These are phyloP conservation scores for Vaccinium darrowii DNA, from an alignment of 148 eudicot genomes.

Conservation along the genomic window DNA sequence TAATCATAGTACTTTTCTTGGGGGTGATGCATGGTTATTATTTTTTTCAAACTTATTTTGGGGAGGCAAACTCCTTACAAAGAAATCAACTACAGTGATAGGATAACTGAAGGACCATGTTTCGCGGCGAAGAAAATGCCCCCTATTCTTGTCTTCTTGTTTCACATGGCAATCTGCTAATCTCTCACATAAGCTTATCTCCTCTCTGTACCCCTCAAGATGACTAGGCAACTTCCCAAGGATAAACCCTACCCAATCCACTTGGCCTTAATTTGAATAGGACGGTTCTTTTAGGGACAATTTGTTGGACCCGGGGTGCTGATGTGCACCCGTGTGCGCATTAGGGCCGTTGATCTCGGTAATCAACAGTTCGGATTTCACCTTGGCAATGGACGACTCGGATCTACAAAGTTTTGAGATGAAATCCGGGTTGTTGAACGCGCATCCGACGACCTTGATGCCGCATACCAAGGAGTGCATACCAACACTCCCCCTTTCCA, in stretches of 20 bases:
- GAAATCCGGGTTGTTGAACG: too few species aligned
- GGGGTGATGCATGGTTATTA: neutral
- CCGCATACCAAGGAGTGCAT: too few species aligned
- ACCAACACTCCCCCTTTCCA: too few species aligned
- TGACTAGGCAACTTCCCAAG: neutral
- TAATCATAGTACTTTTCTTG: neutral
- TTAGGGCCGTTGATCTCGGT: too few species aligned
- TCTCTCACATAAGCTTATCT: neutral
- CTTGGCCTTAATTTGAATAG: neutral
- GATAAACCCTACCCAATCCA: neutral
- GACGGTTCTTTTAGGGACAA: too few species aligned
- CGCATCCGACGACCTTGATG: too few species aligned
- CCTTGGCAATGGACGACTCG: too few species aligned
- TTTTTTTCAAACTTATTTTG: neutral
- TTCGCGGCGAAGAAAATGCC: neutral
- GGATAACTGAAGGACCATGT: neutral
- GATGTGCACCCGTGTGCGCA: too few species aligned
- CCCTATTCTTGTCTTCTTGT: neutral
- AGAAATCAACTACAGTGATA: neutral
- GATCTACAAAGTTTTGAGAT: too few species aligned
- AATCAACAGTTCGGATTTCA: too few species aligned
- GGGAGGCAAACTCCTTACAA: neutral
- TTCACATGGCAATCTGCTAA: neutral
- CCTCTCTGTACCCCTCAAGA: neutral
- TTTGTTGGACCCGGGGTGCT: too few species aligned